Conservation (phyloP, 1,139 yeast genomes). For the Sugiyamaella japonica region DNA sequence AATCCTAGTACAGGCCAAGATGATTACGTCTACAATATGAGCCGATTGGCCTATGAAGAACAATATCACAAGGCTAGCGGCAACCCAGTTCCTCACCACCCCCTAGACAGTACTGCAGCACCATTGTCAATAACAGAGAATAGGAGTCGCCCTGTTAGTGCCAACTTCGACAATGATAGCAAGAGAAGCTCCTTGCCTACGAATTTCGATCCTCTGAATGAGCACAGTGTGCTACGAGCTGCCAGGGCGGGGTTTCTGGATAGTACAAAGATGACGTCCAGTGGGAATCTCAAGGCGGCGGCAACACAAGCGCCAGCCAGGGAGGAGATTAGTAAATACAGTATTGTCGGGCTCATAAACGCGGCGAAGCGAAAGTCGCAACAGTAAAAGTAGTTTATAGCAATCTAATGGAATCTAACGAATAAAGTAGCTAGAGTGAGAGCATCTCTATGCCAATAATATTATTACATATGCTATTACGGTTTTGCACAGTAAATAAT, state of each 20-base stretch:
- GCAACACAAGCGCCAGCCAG: not conserved
- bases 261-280: slow-evolving; percentile 12
- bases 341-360: slow-evolving; percentile 30
- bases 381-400: slow-evolving; percentile 2
- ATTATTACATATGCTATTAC: too few species aligned
- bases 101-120: not conserved
- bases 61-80: not conserved
- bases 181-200: slow-evolving; percentile 17
- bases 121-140: not conserved
- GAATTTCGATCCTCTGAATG: slow-evolving; percentile 25
- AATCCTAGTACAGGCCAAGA: slow-evolving; percentile 20
- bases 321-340: slow-evolving; percentile 26
- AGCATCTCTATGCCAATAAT: not conserved
- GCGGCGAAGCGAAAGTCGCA: slow-evolving; percentile 28
- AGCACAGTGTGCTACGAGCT: slow-evolving; percentile 23
- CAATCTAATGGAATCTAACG: not conserved
- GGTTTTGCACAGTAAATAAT: not conserved
- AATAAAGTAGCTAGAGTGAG: not conserved
- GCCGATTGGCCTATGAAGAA: slow-evolving; percentile 14
- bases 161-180: not conserved
- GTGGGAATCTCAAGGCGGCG: slow-evolving; percentile 7
- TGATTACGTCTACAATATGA: slow-evolving; percentile 10
- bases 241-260: slow-evolving; percentile 18
- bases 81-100: not conserved
- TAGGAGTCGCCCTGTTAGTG: slow-evolving; percentile 5